Conservation (phyloP, 345 rosid genomes). For the Passiflora organensis region DNA sequence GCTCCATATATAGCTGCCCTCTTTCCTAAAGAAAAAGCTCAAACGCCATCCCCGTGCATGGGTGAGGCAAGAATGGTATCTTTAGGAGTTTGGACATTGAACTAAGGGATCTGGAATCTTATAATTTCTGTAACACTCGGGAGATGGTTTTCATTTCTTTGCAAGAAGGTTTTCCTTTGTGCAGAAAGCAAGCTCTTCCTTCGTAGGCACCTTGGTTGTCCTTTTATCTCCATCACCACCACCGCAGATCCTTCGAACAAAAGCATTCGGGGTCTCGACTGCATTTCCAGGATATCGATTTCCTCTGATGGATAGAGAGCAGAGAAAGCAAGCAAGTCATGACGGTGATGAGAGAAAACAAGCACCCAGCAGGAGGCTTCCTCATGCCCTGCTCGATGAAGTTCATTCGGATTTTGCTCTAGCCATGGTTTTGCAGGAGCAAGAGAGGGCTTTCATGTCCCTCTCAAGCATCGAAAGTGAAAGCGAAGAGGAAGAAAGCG, state of each 20-base stretch:
- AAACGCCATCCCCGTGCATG: background rate
- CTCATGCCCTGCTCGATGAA: constrained; percentile 25
- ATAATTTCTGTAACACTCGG: background rate
- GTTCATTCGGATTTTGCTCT: constrained; percentile 33
- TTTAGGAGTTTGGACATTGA: constrained; percentile 4
- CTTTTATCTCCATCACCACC: background rate
- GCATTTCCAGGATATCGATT: background rate
- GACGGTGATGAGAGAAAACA: constrained; percentile 25
- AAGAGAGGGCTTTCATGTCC: constrained; percentile 17
- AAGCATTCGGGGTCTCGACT: background rate
- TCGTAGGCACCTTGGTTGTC: background rate
- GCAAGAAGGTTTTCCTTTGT: constrained; percentile 23
- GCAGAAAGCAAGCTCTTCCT: constrained; percentile 20
- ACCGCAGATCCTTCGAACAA: background rate
- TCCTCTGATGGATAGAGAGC: constrained; percentile 13
- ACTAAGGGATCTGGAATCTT: constrained; percentile 20
- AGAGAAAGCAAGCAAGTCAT: constrained; percentile 13
- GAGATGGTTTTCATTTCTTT: constrained; percentile 24
- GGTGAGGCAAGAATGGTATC: constrained; percentile 13
- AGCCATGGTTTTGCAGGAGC: constrained; percentile 37
- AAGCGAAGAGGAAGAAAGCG: constrained; percentile 18
- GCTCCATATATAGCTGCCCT: constrained; percentile 7
- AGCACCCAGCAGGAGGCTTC: constrained; percentile 22
- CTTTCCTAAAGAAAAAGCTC: constrained; percentile 26
- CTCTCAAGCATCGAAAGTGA: constrained; percentile 37